These are phyloP conservation scores for Lotmaria passim DNA, from an alignment of 208 protist species.

Conservation along the genomic window DNA sequence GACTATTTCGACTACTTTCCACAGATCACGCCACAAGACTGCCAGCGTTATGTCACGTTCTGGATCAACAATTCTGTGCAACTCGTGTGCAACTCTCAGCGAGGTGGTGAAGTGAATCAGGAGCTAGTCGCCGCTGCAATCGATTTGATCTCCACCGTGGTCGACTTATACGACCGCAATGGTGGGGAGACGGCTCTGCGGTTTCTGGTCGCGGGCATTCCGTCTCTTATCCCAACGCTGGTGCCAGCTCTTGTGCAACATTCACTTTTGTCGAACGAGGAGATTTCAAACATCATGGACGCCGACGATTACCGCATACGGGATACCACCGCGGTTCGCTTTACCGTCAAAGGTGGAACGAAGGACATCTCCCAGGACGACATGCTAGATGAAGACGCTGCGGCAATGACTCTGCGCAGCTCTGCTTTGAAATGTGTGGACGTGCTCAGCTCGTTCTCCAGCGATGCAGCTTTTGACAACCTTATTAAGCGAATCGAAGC, in stretches of 20 bases:
- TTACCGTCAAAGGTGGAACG: conserved; percentile 40
- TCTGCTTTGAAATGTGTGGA: conserved; percentile 79
- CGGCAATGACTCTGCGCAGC: conserved; percentile 73
- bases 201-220: conserved; percentile 55
- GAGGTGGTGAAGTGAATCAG: conserved; percentile 36
- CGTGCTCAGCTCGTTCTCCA: conserved; percentile 62
- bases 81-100: conserved; percentile 43
- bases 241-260: conserved; percentile 60
- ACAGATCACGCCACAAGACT: conserved; percentile 38
- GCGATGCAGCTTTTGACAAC: conserved; percentile 43
- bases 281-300: conserved; percentile 72
- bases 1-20: conserved; percentile 88
- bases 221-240: conserved; percentile 39
- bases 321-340: conserved; percentile 55
- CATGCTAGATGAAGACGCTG: conserved; percentile 67
- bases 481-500: conserved; percentile 55
- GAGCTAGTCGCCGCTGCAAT: conserved; percentile 69
- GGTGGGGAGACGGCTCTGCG: conserved; percentile 54
- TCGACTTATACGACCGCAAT: conserved; percentile 68
- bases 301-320: conserved; percentile 80
- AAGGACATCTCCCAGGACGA: conserved; percentile 83
- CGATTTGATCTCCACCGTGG: conserved; percentile 58
- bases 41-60: conserved; percentile 35
- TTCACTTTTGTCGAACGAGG: conserved; percentile 73
- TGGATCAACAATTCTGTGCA: conserved; percentile 64